phyloP scores from a whole-genome alignment of 2,329 filamentous ascomycete genomes.

The Aspergillus fumigatus region DNA sequence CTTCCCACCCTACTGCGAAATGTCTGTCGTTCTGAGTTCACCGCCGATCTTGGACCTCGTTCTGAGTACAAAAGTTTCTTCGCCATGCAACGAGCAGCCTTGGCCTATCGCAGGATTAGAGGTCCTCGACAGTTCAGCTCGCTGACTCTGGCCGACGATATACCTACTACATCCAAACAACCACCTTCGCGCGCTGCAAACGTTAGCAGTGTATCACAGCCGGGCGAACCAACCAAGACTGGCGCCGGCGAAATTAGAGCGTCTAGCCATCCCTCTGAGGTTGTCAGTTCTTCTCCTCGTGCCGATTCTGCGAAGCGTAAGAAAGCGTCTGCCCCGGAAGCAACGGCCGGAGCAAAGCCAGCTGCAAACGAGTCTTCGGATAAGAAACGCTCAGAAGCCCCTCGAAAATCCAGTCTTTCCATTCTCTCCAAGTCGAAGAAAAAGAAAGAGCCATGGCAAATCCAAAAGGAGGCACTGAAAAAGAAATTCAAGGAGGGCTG shows the following conservation, averaged over 20 bases:
- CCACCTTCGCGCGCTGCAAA: neutral
- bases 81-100: neutral
- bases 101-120: constrained; percentile 2
- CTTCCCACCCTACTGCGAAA: constrained; percentile 22
- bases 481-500: constrained; percentile 76
- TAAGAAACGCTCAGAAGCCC: neutral
- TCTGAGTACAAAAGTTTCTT: constrained; percentile 3
- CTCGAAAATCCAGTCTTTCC: neutral
- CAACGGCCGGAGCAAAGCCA: neutral
- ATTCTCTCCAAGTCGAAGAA: constrained; percentile 14
- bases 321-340: neutral
- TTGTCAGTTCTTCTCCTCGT: neutral
- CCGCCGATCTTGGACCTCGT: constrained; percentile 8
- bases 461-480: constrained; percentile 69
- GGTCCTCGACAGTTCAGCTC: constrained; percentile 5
- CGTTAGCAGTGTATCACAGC: neutral
- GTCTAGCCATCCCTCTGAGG: neutral
- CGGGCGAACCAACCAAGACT: neutral
- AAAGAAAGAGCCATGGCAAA: constrained; percentile 59
- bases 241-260: neutral
- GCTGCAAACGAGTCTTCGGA: neutral
- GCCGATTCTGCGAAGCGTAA: neutral
- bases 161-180: neutral
- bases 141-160: neutral
- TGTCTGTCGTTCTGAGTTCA: constrained; percentile 21